phyloP scores from a whole-genome alignment of 306 rosid genomes.

The Cucurbita pepo region DNA sequence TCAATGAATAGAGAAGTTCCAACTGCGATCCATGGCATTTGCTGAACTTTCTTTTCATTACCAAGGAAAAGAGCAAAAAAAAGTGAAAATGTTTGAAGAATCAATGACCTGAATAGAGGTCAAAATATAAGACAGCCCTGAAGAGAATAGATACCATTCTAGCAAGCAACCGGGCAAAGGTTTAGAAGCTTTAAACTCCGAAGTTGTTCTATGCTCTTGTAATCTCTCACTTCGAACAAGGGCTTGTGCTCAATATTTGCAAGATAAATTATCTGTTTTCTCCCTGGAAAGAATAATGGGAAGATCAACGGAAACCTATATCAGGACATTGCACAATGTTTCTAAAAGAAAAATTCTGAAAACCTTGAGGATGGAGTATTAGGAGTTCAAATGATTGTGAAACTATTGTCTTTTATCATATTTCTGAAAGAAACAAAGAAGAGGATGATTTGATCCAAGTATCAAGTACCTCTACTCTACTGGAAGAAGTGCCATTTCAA shows the following conservation, averaged over 20 bases:
- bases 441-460: neutral
- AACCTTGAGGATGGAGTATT: neutral
- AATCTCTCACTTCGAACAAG: neutral
- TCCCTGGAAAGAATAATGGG: neutral
- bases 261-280: neutral
- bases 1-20: neutral
- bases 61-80: neutral
- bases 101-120: neutral
- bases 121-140: neutral
- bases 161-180: neutral
- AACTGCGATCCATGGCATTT: neutral
- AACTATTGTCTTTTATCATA: neutral
- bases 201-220: neutral
- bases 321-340: neutral
- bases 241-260: neutral
- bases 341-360: neutral
- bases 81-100: neutral
- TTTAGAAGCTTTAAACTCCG: neutral
- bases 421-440: neutral
- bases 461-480: slow-evolving; percentile 1
- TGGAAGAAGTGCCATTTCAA: slow-evolving; percentile 89
- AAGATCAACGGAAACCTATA: neutral
- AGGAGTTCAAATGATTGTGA: neutral
- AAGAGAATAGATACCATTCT: neutral
- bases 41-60: neutral